These are phyloP conservation scores for Iris pallida DNA, from an alignment of 116 monocot genomes.

Conservation along the genomic window DNA sequence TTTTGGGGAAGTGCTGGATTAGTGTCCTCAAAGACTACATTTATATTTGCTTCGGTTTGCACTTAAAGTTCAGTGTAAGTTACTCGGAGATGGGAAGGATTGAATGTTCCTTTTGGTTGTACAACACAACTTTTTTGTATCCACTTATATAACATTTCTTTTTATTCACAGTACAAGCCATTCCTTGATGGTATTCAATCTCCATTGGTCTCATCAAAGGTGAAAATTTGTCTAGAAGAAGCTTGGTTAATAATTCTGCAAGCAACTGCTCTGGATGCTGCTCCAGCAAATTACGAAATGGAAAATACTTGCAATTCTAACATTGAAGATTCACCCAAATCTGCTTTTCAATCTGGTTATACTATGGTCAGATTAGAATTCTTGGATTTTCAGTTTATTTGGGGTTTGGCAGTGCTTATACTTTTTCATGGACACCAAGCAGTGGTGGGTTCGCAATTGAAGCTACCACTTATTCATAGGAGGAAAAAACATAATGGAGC, in stretches of 20 bases:
- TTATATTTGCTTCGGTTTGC: slow-evolving; percentile 58
- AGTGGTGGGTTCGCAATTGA: slow-evolving; percentile 7
- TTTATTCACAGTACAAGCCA: slow-evolving; percentile 61
- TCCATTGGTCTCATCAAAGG: slow-evolving; percentile 64
- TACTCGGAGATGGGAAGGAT: neutral
- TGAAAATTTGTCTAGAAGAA: slow-evolving; percentile 64
- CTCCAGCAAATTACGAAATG: slow-evolving; percentile 40
- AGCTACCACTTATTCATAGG: slow-evolving; percentile 10
- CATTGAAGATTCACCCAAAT: slow-evolving; percentile 22
- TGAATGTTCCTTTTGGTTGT: neutral
- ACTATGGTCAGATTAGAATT: slow-evolving; percentile 66
- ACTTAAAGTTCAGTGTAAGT: slow-evolving; percentile 61
- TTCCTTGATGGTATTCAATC: slow-evolving; percentile 97
- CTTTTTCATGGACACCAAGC: slow-evolving; percentile 52
- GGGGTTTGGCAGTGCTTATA: slow-evolving; percentile 71
- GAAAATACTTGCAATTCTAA: slow-evolving; percentile 12
- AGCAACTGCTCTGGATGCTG: slow-evolving; percentile 67
- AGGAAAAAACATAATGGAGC: slow-evolving; percentile 18
- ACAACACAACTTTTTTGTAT: neutral
- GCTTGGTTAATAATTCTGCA: slow-evolving; percentile 70
- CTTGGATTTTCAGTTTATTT: slow-evolving; percentile 70
- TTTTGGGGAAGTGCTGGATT: slow-evolving; percentile 83
- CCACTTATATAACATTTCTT: neutral
- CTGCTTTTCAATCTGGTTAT: slow-evolving; percentile 44
- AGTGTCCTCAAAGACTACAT: slow-evolving; percentile 70